A percentile compares a stretch with the other conserved stretches of the same genome.
Conservation (phyloP, 495 filamentous ascomycete species). For the Daldinia caldariorum region DNA sequence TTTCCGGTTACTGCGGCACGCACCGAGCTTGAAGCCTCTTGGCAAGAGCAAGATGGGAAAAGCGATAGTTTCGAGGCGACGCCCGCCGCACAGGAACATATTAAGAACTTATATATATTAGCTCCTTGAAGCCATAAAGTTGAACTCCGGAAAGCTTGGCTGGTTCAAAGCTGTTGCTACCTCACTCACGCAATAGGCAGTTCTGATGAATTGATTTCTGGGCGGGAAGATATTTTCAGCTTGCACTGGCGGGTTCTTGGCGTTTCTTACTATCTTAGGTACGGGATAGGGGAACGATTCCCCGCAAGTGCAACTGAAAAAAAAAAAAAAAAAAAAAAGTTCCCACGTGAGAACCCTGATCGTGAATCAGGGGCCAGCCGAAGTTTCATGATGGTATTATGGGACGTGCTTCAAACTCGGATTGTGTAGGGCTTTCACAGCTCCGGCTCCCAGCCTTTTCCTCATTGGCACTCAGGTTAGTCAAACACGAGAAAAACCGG, state of each 20-base stretch:
- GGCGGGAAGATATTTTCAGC: conserved; percentile 9
- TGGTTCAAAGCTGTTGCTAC: conserved; percentile 1
- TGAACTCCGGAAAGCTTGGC: conserved; percentile 19
- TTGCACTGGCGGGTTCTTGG: conserved; percentile 20
- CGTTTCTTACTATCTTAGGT: conserved; percentile 33
- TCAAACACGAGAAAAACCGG: conserved; percentile 22
- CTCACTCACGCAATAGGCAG: conserved; percentile 20
- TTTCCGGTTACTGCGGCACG: neutral
- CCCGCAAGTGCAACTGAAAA: neutral
- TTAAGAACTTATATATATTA: conserved; percentile 11
- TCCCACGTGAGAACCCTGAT: conserved; percentile 35
- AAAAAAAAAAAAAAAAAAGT: neutral
- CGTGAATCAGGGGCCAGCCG: conserved; percentile 40
- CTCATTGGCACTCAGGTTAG: conserved; percentile 23
- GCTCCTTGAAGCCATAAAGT: conserved; percentile 11
- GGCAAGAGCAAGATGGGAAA: conserved; percentile 9
- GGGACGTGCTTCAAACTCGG: conserved; percentile 43
- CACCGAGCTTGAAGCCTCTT: conserved; percentile 6
- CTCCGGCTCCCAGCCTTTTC: conserved; percentile 16
- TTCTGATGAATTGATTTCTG: conserved; percentile 16
- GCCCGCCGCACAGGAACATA: neutral
- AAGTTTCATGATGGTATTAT: conserved; percentile 40
- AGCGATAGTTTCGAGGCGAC: conserved; percentile 18
- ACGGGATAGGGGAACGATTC: conserved; percentile 12
- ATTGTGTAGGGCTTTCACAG: conserved; percentile 16